A percentile compares a stretch with the other conserved stretches of the same genome.
Evolutionary conservation across 768 basidiomycete species (phyloP).

Genomic region (Suillus variegatus): DNA sequence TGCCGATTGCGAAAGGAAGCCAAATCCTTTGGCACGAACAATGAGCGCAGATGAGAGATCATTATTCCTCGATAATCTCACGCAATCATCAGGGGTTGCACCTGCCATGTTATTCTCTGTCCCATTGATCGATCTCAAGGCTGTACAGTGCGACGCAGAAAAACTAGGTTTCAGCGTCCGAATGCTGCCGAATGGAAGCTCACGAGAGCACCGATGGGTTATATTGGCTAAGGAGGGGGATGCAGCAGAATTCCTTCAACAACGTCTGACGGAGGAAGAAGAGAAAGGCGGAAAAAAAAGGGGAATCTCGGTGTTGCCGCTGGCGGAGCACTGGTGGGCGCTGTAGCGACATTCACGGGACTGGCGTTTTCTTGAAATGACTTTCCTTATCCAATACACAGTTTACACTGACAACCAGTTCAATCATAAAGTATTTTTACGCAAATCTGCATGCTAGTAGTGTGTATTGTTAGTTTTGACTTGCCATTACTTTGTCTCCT

Average conservation of each 20-base stretch:
- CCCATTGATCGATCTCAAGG: constrained; percentile 44
- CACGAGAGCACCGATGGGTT: constrained; percentile 44
- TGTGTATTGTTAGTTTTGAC: background rate
- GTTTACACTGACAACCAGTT: background rate
- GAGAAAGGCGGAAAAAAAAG: constrained; percentile 21
- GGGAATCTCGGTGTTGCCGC: constrained; percentile 46
- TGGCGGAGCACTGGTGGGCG: constrained; percentile 61
- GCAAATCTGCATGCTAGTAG: background rate
- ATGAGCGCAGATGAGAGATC: constrained; percentile 57
- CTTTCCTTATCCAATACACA: background rate
- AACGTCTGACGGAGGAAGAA: constrained; percentile 33
- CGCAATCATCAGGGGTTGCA: constrained; percentile 32
- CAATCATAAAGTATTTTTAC: background rate
- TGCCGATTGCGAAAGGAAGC: constrained; percentile 16
- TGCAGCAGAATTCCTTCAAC: constrained; percentile 39
- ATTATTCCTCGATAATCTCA: constrained; percentile 48
- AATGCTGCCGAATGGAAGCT: constrained; percentile 32
- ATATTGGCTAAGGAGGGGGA: constrained; percentile 54
- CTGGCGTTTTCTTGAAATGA: constrained; percentile 49
- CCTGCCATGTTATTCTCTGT: constrained; percentile 53
- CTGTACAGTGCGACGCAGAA: constrained; percentile 41
- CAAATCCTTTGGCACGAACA: constrained; percentile 41
- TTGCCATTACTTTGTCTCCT: background rate
- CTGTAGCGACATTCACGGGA: constrained; percentile 59
- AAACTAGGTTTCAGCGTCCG: constrained; percentile 46